phyloP scores from a whole-genome alignment of 305 asterid genomes.

The Petunia hybrid region DNA sequence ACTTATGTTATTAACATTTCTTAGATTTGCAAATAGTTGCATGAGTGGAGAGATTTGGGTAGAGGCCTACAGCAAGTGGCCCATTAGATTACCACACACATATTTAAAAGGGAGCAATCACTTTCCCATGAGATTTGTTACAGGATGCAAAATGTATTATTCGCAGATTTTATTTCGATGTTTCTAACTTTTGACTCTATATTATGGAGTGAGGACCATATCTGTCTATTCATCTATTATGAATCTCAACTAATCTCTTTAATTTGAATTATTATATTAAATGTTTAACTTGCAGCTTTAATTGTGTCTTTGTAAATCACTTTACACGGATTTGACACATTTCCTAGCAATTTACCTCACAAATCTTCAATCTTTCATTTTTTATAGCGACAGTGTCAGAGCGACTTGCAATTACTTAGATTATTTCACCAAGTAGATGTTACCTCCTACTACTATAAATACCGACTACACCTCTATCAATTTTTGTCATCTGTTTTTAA shows the following conservation, averaged over 20 bases:
- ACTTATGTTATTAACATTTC: no score
- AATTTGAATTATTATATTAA: neutral
- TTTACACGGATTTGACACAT: neutral
- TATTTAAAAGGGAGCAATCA: neutral
- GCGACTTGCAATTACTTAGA: no score
- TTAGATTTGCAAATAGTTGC: neutral
- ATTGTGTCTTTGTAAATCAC: neutral
- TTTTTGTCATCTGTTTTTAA: neutral
- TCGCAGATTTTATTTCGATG: neutral
- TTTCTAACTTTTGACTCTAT: neutral
- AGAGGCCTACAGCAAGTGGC: constrained; percentile 12
- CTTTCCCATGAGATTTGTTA: neutral
- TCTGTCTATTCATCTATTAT: neutral
- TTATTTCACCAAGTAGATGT: neutral
- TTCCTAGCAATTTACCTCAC: neutral
- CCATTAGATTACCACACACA: neutral
- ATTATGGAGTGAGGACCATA: neutral
- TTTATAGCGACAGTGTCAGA: neutral
- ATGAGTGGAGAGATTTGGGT: constrained; percentile 10
- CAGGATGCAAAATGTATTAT: neutral
- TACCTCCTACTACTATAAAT: neutral
- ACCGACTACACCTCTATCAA: neutral
- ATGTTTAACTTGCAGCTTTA: neutral
- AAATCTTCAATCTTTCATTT: neutral
- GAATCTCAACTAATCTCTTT: constrained; percentile 7